Base-by-base conservation (phyloP, 257 asterid species). In the Salvia rosmarinus region DNA sequence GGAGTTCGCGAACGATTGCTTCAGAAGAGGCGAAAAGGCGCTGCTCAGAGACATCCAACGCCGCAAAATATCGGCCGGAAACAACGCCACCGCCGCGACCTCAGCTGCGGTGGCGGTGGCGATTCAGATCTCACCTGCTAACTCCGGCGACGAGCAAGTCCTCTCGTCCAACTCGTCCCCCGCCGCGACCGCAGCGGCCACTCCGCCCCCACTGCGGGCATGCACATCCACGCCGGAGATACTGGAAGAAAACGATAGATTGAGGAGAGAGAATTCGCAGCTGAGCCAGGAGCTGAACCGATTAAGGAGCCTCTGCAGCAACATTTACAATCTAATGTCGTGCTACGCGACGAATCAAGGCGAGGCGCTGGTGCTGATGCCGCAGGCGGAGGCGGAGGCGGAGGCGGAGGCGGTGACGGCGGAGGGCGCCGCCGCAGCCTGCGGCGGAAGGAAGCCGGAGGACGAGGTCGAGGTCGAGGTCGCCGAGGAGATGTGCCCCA, bases 1-100 rank as follows among this genome's bases (percentile, higher is more conserved):
- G 98, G 98, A 92, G 50, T 90, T 92, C 16, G 91, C 91, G 0
- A 84, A 90, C 77, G 93, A 90, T 8, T 90, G 82, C 71, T 90
- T 92, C 16, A 76, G 66, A 57, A 80, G 80, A 72, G 97, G 96
- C 44, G 88, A 88, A 30, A 88, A 88, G 56, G 82, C 78, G 7
- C 60, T 90, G 13, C 81, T 92, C 1, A 86, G 68, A 72, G 90
- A 88, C 16, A 92, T 90, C 64, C 96, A 87, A 4, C 93, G 98
- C 73, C 86, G 97, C 75, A 88, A 90, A 76, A 83, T 90, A 12
- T 73, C 89, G 2, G 8, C 79, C 55, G 59, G 75, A n/a, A 43
- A 23, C 70, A 7, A 2, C 56, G n/a, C 69, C 0, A 30, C 74
- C 5, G 64, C 82, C 3, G 42, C 86, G 1, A 44, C 30, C 30